Conservation (phyloP, 305 asterid species). For the Caryopteris hybrid region DNA sequence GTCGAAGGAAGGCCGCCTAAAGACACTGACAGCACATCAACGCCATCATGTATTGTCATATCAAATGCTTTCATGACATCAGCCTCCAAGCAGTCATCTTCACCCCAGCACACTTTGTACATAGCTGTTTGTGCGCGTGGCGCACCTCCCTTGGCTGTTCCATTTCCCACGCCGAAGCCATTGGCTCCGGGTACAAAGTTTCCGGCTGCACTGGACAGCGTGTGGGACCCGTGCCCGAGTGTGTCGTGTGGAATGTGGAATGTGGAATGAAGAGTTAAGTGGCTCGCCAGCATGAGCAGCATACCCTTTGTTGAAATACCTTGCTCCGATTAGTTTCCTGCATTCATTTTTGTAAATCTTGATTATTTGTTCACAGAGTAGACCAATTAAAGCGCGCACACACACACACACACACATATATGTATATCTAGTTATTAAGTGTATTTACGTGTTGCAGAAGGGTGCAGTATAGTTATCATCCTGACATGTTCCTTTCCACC, state of each 20-base stretch:
- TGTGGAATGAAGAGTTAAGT: constrained; percentile 7
- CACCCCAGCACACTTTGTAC: constrained; percentile 54
- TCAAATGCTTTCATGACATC: constrained; percentile 53
- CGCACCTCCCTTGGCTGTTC: constrained; percentile 75
- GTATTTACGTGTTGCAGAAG: constrained; percentile 62
- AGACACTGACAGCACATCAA: constrained; percentile 54
- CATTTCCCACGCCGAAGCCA: constrained; percentile 45
- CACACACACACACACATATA: no score
- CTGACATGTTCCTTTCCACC: constrained; percentile 68
- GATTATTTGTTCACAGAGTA: no score
- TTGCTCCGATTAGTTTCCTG: constrained; percentile 70
- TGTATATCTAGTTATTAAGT: no score
- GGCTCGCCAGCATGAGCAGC: constrained; percentile 4
- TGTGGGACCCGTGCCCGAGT: constrained; percentile 65
- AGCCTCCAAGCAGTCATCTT: constrained; percentile 26
- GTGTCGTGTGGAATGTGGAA: constrained; percentile 40
- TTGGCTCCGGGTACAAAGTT: constrained; percentile 49
- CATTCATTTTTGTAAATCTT: no score
- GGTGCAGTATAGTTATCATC: constrained; percentile 9
- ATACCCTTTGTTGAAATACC: constrained; percentile 53
- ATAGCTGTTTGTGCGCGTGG: constrained; percentile 57
- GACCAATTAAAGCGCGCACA: no score
- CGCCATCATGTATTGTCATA: constrained; percentile 52
- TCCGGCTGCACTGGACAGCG: constrained; percentile 70
- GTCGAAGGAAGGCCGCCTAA: constrained; percentile 35